Conservation (phyloP, 1,139 yeast genomes). For the Geotrichum reessii region DNA sequence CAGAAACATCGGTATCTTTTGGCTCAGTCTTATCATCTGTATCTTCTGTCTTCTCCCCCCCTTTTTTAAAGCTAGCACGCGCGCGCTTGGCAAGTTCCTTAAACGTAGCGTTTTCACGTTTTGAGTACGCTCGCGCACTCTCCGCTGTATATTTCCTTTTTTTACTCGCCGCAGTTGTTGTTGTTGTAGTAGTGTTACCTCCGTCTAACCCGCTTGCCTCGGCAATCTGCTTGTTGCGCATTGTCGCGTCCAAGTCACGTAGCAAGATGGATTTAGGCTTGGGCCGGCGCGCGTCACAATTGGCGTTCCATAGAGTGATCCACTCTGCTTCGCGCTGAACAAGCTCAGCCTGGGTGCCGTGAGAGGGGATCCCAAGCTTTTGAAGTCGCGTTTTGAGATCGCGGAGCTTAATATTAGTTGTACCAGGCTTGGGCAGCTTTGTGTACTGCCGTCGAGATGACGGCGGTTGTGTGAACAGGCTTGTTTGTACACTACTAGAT, state of each 20-base stretch:
- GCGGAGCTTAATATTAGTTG: constrained; percentile 51
- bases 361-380: constrained; percentile 50
- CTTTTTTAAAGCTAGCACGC: constrained; percentile 22
- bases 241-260: constrained; percentile 70
- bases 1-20: not conserved
- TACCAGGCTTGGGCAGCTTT: constrained; percentile 36
- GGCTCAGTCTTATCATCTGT: constrained; percentile 12
- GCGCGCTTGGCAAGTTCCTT: constrained; percentile 18
- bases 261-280: constrained; percentile 50
- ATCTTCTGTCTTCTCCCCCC: constrained; percentile 21
- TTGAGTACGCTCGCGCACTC: constrained; percentile 14
- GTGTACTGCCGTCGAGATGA: not conserved
- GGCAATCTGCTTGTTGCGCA: not conserved
- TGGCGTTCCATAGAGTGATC: constrained; percentile 75
- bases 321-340: constrained; percentile 74
- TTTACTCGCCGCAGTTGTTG: constrained; percentile 21
- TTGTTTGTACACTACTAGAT: not conserved
- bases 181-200: too few relatives aligned
- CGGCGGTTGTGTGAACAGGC: constrained; percentile 2
- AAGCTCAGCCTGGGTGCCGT: constrained; percentile 55
- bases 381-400: constrained; percentile 49
- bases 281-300: constrained; percentile 71
- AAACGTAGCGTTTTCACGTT: constrained; percentile 19
- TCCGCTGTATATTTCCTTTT: constrained; percentile 21
- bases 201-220: constrained; percentile 29